phyloP scores from a whole-genome alignment of 352 stramenopile genomes.

The Elongisporangium senticosum region DNA sequence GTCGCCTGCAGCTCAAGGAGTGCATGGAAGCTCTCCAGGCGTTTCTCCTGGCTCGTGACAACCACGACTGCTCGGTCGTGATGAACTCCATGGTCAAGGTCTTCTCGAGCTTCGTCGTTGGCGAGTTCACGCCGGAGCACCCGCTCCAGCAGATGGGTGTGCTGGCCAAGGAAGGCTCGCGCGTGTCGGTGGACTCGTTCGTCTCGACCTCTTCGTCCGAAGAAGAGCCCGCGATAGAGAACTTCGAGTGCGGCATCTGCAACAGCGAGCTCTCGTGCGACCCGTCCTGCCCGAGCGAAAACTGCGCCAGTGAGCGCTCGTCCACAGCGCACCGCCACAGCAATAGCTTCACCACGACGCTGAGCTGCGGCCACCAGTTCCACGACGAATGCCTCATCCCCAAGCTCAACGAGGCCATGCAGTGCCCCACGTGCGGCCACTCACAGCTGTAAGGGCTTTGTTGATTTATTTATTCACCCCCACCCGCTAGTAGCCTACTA shows the following conservation, averaged over 20 bases:
- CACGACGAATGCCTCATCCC: conserved; percentile 56
- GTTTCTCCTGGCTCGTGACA: conserved; percentile 23
- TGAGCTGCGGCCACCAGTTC: conserved; percentile 46
- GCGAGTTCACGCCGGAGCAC: conserved; percentile 5
- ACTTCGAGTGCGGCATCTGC: conserved; percentile 11
- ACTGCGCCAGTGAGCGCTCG: conserved; percentile 5
- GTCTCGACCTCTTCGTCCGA: conserved; percentile 21
- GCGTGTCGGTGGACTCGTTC: conserved; percentile 2
- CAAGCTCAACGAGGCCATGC: conserved; percentile 42
- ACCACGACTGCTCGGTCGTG: conserved; percentile 18
- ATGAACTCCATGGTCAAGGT: conserved; percentile 16
- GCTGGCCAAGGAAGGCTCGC: too few relatives aligned
- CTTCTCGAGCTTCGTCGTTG: conserved; percentile 21
- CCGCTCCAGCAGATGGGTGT: too few relatives aligned
- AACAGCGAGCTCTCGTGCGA: not conserved
- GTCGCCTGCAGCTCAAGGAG: conserved; percentile 13
- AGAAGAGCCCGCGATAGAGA: conserved; percentile 15
- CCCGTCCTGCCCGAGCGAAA: not conserved
- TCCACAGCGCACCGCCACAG: conserved; percentile 9
- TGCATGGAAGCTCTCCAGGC: conserved; percentile 13
- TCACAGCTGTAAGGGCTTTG: too few relatives aligned
- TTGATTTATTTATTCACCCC: not conserved
- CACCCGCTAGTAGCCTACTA: not conserved
- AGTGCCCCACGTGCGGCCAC: conserved; percentile 32
- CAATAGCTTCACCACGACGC: conserved; percentile 30